phyloP scores from a whole-genome alignment of 495 filamentous ascomycete genomes.

The Ramalina intermedia region DNA sequence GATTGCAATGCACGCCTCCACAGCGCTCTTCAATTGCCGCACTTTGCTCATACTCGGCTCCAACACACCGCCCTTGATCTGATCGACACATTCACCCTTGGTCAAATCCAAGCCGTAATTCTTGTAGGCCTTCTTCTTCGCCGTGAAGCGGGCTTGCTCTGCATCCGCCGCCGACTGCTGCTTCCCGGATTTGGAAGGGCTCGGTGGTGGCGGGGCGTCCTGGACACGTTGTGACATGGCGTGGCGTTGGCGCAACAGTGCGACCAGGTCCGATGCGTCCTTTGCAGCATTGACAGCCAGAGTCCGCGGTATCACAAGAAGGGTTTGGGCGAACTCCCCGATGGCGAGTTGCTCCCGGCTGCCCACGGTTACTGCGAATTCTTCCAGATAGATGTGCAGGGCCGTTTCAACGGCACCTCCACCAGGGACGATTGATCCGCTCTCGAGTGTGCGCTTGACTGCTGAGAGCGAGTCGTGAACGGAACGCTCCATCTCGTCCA shows the following conservation, averaged over 20 bases:
- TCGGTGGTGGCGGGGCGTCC: constrained; percentile 44
- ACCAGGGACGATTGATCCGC: constrained; percentile 89
- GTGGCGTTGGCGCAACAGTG: constrained; percentile 87
- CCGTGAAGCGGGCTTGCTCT: constrained; percentile 62
- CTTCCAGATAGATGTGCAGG: constrained; percentile 96
- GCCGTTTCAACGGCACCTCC: constrained; percentile 98
- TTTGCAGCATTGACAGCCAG: constrained; percentile 94
- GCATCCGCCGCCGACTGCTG: constrained; percentile 8
- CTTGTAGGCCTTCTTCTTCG: constrained; percentile 91
- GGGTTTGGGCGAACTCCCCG: constrained; percentile 87
- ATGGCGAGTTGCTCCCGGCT: constrained; percentile 97
- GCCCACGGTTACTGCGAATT: constrained; percentile 96
- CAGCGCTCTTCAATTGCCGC: constrained; percentile 93
- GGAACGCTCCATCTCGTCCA: constrained; percentile 99
- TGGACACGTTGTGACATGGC: constrained; percentile 83
- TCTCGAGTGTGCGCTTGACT: constrained; percentile 93
- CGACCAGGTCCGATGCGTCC: constrained; percentile 86
- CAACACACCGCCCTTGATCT: constrained; percentile 85
- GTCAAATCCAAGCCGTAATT: constrained; percentile 91
- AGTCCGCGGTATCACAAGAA: constrained; percentile 92
- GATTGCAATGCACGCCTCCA: constrained; percentile 97
- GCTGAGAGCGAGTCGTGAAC: constrained; percentile 94
- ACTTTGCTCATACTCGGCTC: constrained; percentile 99
- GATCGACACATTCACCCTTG: constrained; percentile 83
- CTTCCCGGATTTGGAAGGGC: constrained; percentile 9